Percentiles rank a stretch among this genome's conserved stretches.
Conservation (phyloP, 2,329 filamentous ascomycete species). For the Parastagonospora nodorum region DNA sequence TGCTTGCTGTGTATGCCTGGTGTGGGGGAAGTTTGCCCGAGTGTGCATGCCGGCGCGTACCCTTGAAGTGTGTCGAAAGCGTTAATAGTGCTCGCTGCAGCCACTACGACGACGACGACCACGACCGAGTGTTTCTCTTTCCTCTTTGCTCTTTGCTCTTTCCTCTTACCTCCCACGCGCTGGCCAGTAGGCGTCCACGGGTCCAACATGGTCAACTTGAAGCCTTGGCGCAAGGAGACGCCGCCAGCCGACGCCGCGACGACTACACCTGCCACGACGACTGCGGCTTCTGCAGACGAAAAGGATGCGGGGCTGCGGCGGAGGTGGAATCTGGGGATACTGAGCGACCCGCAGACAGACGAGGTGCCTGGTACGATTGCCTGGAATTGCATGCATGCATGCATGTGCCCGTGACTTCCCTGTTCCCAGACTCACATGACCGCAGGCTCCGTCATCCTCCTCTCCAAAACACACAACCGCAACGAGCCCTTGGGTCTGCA, state of each 20-base stretch:
- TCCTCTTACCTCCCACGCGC: too few species aligned
- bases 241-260: not conserved
- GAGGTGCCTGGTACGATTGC: slow-evolving; percentile 76
- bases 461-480: slow-evolving; percentile 60
- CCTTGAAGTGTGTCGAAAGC: slow-evolving; percentile 7
- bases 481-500: slow-evolving; percentile 67
- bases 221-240: slow-evolving; percentile 17
- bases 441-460: slow-evolving; percentile 64
- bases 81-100: slow-evolving; percentile 3
- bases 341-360: slow-evolving; percentile 80
- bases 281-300: slow-evolving; percentile 3
- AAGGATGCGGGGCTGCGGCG: slow-evolving; percentile 9
- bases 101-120: slow-evolving; percentile 3
- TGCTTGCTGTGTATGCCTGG: slow-evolving; percentile 17
- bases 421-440: not conserved
- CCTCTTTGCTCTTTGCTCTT: too few species aligned
- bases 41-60: slow-evolving; percentile 8
- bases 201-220: slow-evolving; percentile 20
- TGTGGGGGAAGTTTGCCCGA: slow-evolving; percentile 12
- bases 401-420: not conserved
- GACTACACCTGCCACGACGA: not conserved
- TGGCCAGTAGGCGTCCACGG: too few species aligned
- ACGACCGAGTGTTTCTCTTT: slow-evolving; percentile 1
- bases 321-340: slow-evolving; percentile 71
- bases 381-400: not conserved